Evolutionary conservation across 495 filamentous ascomycete genomes (phyloP), one percentile per base, ranked within the genome.

Genomic region (Annulohypoxylon moriforme): DNA sequence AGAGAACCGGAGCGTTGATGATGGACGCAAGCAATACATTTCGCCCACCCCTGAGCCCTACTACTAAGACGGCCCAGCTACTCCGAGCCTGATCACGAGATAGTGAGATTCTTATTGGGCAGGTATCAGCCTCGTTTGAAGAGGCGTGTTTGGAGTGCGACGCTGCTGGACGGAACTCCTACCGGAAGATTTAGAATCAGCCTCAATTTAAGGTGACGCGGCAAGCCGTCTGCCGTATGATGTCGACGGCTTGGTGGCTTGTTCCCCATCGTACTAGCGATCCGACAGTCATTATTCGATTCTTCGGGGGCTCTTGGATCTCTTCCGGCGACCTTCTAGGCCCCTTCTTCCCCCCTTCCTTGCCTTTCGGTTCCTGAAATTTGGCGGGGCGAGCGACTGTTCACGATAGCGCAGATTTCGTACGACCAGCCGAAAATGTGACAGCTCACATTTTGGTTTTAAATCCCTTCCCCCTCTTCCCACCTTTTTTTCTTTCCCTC

Each of bases 141-240:
- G 62, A 68, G 71, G 61, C 46, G 53, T 69, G 40, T 10, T 40
- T 14, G 11, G 36, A 52, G 56, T 53, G 42, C 65, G 46, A 73
- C 66, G 65, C 64, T 66, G 38, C 47, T 60, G 49, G 42, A 49
- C 61, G 40, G 66, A 33, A 69, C 57, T 66, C 71, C 58, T 69
- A 63, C 71, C 71, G 71, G 71, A 69, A 73, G 47, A 73, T 69
- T 73, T 52, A 59, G 61, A 69, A 73, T 73, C 71, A 73, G 71
- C 71, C 71, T 73, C 71, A 73, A 73, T 73, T 36, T 64, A 63
- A 63, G 61, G 70, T 73, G 61, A 69, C 66, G 71, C 57, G 50
- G 60, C 66, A 55, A 50, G 49, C 67, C 63, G 63, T 55, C 24
- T 72, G 57, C 66, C 58, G 66, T 52, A 67, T 63, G 71, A 69